Evolutionary conservation across 768 basidiomycete genomes (phyloP).

Genomic region (Asterophora lycoperdoides): DNA sequence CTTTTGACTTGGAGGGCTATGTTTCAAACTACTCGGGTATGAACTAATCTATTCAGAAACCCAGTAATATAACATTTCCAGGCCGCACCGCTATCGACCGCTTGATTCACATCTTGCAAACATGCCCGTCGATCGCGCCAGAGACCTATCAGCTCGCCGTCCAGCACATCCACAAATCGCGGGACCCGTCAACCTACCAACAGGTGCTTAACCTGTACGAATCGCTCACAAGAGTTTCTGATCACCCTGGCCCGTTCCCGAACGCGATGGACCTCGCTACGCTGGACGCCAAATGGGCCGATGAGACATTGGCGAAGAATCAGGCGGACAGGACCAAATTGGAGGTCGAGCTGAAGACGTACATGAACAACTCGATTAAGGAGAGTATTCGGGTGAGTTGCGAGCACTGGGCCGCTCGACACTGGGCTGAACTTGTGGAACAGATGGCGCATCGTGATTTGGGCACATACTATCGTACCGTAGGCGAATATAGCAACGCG

Average conservation of each 20-base stretch:
- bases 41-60: background rate
- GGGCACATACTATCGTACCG: constrained; percentile 69
- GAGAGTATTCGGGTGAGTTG: constrained; percentile 86
- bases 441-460: constrained; percentile 92
- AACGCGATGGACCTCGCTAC: constrained; percentile 43
- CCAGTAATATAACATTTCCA: constrained; percentile 18
- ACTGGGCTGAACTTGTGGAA: too few relatives aligned
- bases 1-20: constrained; percentile 84
- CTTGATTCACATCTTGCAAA: constrained; percentile 59
- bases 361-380: constrained; percentile 96
- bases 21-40: constrained; percentile 72
- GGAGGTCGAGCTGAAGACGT: constrained; percentile 93
- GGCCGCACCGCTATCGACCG: constrained; percentile 78
- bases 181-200: constrained; percentile 63
- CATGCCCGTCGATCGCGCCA: constrained; percentile 64
- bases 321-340: constrained; percentile 74
- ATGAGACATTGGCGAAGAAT: constrained; percentile 62
- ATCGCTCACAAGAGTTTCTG: constrained; percentile 24
- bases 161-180: constrained; percentile 57
- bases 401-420: background rate
- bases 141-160: constrained; percentile 70
- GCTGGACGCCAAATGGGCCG: constrained; percentile 70
- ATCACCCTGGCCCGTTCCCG: constrained; percentile 36
- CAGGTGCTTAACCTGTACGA: constrained; percentile 52
- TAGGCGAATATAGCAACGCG: constrained; percentile 67